phyloP scores from a whole-genome alignment of 1,284 basidiomycete genomes.

The Ganoderma lucidum region DNA sequence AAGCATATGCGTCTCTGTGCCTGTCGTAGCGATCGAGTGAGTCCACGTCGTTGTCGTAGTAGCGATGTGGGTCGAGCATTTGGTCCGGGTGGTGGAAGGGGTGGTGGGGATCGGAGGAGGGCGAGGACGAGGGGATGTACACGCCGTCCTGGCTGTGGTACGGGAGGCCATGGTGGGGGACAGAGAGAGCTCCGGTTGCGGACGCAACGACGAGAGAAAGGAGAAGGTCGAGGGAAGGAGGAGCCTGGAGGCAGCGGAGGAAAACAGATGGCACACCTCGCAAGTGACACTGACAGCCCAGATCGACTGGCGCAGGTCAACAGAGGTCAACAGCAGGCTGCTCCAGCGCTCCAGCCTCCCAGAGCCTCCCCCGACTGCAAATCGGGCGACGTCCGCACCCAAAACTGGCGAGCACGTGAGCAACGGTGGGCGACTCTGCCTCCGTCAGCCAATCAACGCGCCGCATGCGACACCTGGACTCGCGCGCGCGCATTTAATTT shows the following conservation, averaged over 20 bases:
- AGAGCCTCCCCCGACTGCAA: background rate
- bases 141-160: conserved; percentile 43
- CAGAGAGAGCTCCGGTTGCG: conserved; percentile 33
- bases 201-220: conserved; percentile 18
- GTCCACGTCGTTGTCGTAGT: conserved; percentile 83
- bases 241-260: background rate
- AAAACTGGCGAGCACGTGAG: background rate
- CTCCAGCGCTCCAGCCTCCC: conserved; percentile 6
- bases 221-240: background rate
- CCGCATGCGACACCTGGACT: background rate
- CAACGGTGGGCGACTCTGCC: background rate
- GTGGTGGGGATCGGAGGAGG: conserved; percentile 52
- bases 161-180: conserved; percentile 39
- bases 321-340: conserved; percentile 5
- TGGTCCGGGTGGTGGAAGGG: conserved; percentile 52
- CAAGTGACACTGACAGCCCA: background rate
- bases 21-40: conserved; percentile 63
- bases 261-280: conserved; percentile 3
- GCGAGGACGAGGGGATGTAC: conserved; percentile 43
- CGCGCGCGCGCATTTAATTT: too few species aligned
- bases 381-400: background rate
- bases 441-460: background rate
- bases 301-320: background rate
- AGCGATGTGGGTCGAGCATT: conserved; percentile 51
- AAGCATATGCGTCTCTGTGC: conserved; percentile 67